A percentile compares a stretch with the other conserved stretches of the same genome.
phyloP scores from a whole-genome alignment of 768 basidiomycete genomes.

The Tulasnella calospora region DNA sequence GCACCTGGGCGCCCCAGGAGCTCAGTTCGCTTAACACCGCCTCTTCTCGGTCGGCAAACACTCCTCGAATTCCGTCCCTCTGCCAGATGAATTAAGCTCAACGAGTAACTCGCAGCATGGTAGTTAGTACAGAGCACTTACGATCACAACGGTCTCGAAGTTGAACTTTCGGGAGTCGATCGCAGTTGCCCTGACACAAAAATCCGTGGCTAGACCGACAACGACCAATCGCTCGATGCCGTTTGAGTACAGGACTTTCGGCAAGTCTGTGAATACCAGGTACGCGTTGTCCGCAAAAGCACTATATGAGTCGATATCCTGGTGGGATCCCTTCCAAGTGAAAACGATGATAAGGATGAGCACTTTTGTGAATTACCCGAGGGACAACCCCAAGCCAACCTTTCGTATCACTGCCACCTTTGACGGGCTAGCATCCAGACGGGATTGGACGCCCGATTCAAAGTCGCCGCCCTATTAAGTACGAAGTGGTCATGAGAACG shows the following conservation, averaged over 20 bases:
- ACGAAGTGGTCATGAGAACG: slow-evolving; percentile 28
- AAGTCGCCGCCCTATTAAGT: slow-evolving; percentile 53
- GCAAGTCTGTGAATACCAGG: slow-evolving; percentile 47
- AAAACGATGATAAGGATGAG: neutral
- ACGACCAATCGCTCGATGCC: slow-evolving; percentile 57
- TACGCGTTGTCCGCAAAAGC: slow-evolving; percentile 63
- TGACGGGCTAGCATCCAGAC: slow-evolving; percentile 39
- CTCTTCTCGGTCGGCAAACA: slow-evolving; percentile 12
- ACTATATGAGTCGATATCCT: slow-evolving; percentile 70
- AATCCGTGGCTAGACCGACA: slow-evolving; percentile 70
- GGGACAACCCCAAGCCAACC: slow-evolving; percentile 28
- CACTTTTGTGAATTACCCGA: neutral
- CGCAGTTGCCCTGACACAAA: slow-evolving; percentile 62
- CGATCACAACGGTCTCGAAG: slow-evolving; percentile 38
- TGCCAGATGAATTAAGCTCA: neutral
- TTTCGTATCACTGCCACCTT: slow-evolving; percentile 32
- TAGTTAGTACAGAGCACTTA: neutral
- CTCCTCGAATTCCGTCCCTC: slow-evolving; percentile 18
- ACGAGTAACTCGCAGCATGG: neutral
- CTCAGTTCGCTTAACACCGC: slow-evolving; percentile 14
- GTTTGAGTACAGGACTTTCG: slow-evolving; percentile 40
- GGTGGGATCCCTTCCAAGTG: slow-evolving; percentile 46
- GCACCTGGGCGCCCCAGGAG: neutral
- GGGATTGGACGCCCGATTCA: slow-evolving; percentile 50
- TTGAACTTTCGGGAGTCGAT: slow-evolving; percentile 49